A percentile compares a stretch with the other conserved stretches of the same genome.
Conservation (phyloP, 208 protist genomes). For the Herpetomonas tarakana region DNA sequence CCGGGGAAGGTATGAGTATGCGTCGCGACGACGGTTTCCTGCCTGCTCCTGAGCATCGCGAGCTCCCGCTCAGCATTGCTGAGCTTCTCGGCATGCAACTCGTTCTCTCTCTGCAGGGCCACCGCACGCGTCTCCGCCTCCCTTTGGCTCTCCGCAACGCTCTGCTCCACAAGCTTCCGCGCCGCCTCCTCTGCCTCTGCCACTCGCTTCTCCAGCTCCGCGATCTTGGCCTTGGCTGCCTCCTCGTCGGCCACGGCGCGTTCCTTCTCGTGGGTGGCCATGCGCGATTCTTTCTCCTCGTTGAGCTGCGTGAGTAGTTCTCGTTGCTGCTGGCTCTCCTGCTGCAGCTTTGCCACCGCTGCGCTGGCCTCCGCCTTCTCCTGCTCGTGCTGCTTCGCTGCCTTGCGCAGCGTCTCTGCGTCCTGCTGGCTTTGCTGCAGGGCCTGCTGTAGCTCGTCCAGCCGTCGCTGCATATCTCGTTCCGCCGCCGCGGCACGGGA, state of each 20-base stretch:
- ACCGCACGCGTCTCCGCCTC: neutral
- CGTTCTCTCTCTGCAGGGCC: neutral
- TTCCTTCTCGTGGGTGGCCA: neutral
- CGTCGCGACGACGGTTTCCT: neutral
- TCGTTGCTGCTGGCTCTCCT: neutral
- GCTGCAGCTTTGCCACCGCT: neutral
- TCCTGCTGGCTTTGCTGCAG: neutral
- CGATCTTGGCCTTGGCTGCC: slow-evolving; percentile 4
- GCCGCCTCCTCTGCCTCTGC: neutral
- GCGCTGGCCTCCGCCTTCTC: neutral
- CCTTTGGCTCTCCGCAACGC: neutral
- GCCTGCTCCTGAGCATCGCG: neutral
- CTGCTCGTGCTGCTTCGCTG: neutral
- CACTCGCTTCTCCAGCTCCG: neutral
- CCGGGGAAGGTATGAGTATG: neutral
- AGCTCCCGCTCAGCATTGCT: neutral
- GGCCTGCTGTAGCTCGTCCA: neutral
- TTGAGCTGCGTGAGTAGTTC: neutral
- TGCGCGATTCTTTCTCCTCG: neutral
- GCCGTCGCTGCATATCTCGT: neutral
- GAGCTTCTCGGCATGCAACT: neutral
- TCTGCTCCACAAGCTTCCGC: slow-evolving; percentile 5
- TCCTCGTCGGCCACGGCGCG: neutral
- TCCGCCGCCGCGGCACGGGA: neutral
- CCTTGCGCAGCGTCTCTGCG: neutral